Evolutionary conservation across 257 asterid genomes (phyloP), one percentile per base, ranked within the genome.

Genomic region (Eucommia ulmoides): DNA sequence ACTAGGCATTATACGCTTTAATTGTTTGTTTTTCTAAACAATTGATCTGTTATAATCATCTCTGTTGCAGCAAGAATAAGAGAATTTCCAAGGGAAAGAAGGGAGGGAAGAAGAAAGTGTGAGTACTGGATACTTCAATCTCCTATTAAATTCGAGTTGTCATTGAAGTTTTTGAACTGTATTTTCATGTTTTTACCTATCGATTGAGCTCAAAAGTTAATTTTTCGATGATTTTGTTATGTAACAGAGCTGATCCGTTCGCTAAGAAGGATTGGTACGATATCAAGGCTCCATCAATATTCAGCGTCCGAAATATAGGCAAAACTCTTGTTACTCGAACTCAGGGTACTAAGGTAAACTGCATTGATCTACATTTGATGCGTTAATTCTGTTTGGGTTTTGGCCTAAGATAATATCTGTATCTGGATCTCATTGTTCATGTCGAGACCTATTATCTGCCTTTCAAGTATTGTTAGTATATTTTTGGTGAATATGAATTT

Each of bases 261-360:
- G 66, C 80, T 0, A 78, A 74, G 76, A 74, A 78, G 73, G 86
- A 78, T 19, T 74, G 86, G 86, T 78, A 78, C 26, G 82, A 74
- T 55, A 47, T 76, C 56, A 78, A 78, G 46, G 86, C 82, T 1
- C 86, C 85, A 2, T 71, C 86, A 17, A 33, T 78, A 21, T 78
- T 78, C 68, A 64, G 41, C 41, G 55, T 60, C 18, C 68, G 77
- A 60, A 78, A 71, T 49, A 41, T 78, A 0, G 82, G 82, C 62
- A 78, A 78, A 56, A 78, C 82, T 17, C 69, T 78, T 8, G 80
- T 78, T 46, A 51, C 80, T 22, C 77, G 82, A 18, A 78, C 86
- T 38, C 86, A 78, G 78, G 86, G 86, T 49, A 78, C 82, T 0
- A 74, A 74, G 82, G 86, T 74, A 11, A 10, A n/a, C n/a, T n/a